These are phyloP conservation scores for Capronia coronata DNA, from an alignment of 2,329 filamentous ascomycete genomes.

Conservation along the genomic window DNA sequence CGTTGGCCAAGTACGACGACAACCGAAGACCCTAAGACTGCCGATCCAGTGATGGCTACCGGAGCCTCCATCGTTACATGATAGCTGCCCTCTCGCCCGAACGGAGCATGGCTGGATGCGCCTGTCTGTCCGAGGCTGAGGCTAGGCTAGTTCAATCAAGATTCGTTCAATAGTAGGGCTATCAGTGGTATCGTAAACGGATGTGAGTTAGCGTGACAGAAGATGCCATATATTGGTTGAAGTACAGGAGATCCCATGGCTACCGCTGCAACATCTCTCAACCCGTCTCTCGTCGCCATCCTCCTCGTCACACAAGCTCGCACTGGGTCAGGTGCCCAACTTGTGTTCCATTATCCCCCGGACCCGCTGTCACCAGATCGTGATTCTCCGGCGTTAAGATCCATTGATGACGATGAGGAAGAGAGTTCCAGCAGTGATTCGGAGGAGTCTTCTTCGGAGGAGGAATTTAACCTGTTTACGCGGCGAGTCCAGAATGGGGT, in stretches of 20 bases:
- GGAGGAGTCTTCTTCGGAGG: conserved; percentile 24
- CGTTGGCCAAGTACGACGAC: background rate
- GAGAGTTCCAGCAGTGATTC: conserved; percentile 27
- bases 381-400: conserved; percentile 5
- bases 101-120: conserved; percentile 3
- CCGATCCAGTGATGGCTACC: background rate
- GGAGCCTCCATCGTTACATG: background rate
- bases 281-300: conserved; percentile 59
- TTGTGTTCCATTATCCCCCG: conserved; percentile 84
- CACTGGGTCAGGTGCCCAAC: conserved; percentile 71
- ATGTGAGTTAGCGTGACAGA: too few species aligned
- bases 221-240: background rate
- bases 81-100: conserved; percentile 2
- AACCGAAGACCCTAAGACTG: background rate
- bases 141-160: conserved; percentile 1
- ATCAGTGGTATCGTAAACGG: too few species aligned
- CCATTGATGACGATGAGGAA: conserved; percentile 21
- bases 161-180: background rate
- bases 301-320: conserved; percentile 69
- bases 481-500: conserved; percentile 9
- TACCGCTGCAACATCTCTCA: conserved; percentile 43
- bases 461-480: conserved; percentile 23
- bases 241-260: conserved; percentile 34
- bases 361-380: conserved; percentile 29
- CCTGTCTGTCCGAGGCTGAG: conserved; percentile 1